Percentiles rank a stretch among this genome's conserved stretches.
phyloP scores from a whole-genome alignment of 768 basidiomycete species.

The Kwoniella newhampshirensis region DNA sequence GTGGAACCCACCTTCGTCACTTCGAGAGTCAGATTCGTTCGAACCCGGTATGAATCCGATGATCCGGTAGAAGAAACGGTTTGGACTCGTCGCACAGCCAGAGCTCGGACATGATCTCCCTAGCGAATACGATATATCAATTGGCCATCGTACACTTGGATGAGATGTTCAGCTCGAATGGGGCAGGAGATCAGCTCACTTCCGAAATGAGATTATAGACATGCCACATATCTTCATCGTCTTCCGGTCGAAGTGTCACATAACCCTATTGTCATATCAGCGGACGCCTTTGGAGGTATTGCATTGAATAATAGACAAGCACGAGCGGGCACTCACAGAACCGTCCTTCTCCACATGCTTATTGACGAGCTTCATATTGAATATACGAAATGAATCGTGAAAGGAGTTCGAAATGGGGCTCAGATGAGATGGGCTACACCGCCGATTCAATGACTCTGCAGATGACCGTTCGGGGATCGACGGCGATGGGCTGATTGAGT shows the following conservation, averaged over 20 bases:
- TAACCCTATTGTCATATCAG: constrained; percentile 68
- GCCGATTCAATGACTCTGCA: too few relatives aligned
- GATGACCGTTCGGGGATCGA: too few relatives aligned
- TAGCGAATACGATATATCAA: too few relatives aligned
- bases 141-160: too few relatives aligned
- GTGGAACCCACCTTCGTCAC: constrained; percentile 65
- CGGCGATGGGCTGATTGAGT: too few relatives aligned
- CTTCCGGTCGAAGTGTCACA: constrained; percentile 91
- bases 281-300: constrained; percentile 14
- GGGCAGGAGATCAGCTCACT: constrained; percentile 51
- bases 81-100: constrained; percentile 86
- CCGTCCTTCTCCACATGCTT: constrained; percentile 81
- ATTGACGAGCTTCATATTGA: constrained; percentile 76
- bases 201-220: constrained; percentile 92
- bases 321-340: constrained; percentile 61
- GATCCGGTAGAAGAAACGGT: constrained; percentile 90
- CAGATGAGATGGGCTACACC: too few relatives aligned
- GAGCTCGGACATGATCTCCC: constrained; percentile 80
- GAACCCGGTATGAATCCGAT: constrained; percentile 83
- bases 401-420: too few relatives aligned
- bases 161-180: background rate
- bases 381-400: background rate
- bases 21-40: constrained; percentile 75
- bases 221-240: constrained; percentile 99
- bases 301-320: constrained; percentile 16